Percentiles rank a stretch among this genome's conserved stretches.
phyloP scores from a whole-genome alignment of 73 alveolate species.

The Strombidium stylifer region DNA sequence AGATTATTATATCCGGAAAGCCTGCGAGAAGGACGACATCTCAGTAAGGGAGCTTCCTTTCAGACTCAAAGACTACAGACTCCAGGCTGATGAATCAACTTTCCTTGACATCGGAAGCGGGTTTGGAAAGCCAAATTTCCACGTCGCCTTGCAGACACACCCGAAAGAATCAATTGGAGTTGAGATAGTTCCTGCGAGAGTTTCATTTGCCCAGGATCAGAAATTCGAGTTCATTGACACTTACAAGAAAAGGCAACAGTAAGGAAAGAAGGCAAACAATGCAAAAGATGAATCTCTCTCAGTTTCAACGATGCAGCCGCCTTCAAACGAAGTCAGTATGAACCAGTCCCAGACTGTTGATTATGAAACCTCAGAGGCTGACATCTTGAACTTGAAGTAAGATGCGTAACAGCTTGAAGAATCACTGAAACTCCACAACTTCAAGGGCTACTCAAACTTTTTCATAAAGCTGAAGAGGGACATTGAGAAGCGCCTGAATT shows the following conservation, averaged over 20 bases:
- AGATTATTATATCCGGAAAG: too few species aligned
- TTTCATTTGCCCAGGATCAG: constrained; percentile 17
- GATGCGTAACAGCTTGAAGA: neutral
- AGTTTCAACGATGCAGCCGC: too few species aligned
- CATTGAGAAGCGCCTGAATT: neutral
- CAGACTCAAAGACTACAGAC: too few species aligned
- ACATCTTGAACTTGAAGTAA: too few species aligned
- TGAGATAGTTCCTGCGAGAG: constrained; percentile 43
- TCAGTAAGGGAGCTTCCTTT: too few species aligned
- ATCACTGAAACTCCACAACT: neutral
- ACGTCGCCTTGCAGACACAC: constrained; percentile 80
- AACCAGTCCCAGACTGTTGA: too few species aligned
- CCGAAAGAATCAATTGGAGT: constrained; percentile 50
- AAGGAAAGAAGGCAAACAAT: neutral
- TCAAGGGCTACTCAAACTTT: too few species aligned
- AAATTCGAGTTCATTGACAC: constrained; percentile 4
- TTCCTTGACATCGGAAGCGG: constrained; percentile 91
- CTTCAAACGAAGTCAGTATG: too few species aligned
- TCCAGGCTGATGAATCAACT: constrained; percentile 57
- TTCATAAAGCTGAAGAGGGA: neutral
- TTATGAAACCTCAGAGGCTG: too few species aligned
- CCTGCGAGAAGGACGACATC: too few species aligned
- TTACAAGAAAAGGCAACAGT: neutral
- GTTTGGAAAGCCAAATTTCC: constrained; percentile 90
- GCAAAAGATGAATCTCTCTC: neutral